Base-by-base conservation (phyloP, 495 filamentous ascomycete genomes). In the Annulohypoxylon bovei region DNA sequence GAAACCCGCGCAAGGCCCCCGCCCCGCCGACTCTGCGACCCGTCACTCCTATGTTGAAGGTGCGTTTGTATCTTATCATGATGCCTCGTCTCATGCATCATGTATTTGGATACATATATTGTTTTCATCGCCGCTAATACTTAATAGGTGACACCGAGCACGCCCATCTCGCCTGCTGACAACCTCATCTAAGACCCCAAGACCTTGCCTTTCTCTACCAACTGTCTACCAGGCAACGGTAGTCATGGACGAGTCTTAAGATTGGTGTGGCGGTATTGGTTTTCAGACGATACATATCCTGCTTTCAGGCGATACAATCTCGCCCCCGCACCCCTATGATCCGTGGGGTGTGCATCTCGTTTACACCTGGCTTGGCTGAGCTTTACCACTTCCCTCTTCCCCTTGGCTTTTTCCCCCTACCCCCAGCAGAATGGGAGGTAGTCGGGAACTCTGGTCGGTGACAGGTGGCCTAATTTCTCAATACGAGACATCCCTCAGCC, bases 1-100 rank as follows among this genome's bases (percentile, higher is more conserved):
- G 67, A 59, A 69, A 18, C 40, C 72, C 75, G 55, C 75, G 72
- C 46, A 71, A 71, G 67, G 75, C 72, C 3, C 75, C 67, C 25
- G 53, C 67, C 25, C 72, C 75, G 59, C 70, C 49, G 18, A 44
- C 75, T 0, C 40, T 72, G 12, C 61, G 54, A 52, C 46, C 62
- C 9, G 50, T 70, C 40, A 49, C 63, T 7, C 71, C 74, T n/a
- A 12, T 56, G 5, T 4, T 72, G 25, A 63, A 63, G 58, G 74
- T 76, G 11, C 75, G 72, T 65, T 40, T 1, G 39, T 42, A 25
- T 16, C 2, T 33, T 42, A 25, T 8, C 1, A 12, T 33, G 5
- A 18, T 35, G n/a, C n/a, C n/a, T n/a, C n/a, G n/a, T n/a, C n/a
- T n/a, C n/a, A n/a, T n/a, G n/a, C n/a, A n/a, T n/a, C n/a, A n/a